Base-by-base conservation (phyloP, 2,329 filamentous ascomycete species). In the Pezicula neosporulosa region DNA sequence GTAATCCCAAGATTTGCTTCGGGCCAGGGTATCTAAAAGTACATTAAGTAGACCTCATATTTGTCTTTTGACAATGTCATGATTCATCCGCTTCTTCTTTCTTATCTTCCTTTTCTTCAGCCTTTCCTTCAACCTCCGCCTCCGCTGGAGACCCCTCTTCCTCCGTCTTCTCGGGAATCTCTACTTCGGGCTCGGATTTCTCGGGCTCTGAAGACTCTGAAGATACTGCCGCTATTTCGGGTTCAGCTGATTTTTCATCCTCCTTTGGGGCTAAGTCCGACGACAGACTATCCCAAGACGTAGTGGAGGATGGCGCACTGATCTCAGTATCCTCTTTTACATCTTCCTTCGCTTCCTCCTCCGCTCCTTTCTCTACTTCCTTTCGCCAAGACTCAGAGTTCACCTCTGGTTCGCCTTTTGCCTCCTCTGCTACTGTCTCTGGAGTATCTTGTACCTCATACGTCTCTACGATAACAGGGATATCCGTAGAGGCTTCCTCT, bases 381-480 rank as follows among this genome's bases (percentile, higher is more conserved):
- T 51, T 42, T 15, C 27, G 38, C 18, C 49, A 51, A 18, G 43
- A 43, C 13, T 53, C 50, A 18, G 51, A 41, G 33, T 52, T 50
- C 13, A 51, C 38, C 15, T 56, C 58, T n/a, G 50, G 35, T 41
- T 52, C 43, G 37, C 55, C 42, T 35, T 56, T 53, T 9, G 51
- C 48, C 21, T 56, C 48, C 4, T 39, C 50, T 28, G 56, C 60
- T 9, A 48, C 51, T n/a, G 38, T 42, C 37, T 12, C 35, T 21
- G 15, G 6, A 16, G 38, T 59, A 46, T 56, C 59, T 37, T 63
- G 56, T 24, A 58, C 56, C 44, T 65, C 62, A 39, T 59, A 58
- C 6, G 54, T 56, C 44, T 66, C 64, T 15, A 66, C 64, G 51
- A 65, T 64, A 10, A 64, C 61, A 27, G 64, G 60, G 18, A 64